A percentile compares a stretch with the other conserved stretches of the same genome.
Evolutionary conservation across 2,329 filamentous ascomycete genomes (phyloP).

Genomic region (Microsporum canis): DNA sequence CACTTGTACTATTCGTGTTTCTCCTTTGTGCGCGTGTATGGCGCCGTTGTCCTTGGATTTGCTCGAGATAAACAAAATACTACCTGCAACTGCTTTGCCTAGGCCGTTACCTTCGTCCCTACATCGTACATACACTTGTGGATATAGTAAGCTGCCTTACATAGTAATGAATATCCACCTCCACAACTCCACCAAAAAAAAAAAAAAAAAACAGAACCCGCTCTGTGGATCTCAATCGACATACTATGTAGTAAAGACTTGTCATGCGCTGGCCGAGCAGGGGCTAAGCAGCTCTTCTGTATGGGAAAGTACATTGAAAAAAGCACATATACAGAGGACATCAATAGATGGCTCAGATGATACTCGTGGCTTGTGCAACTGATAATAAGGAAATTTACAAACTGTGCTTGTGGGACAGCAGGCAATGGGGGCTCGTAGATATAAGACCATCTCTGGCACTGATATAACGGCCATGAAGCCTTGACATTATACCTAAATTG

Average conservation of each 20-base stretch:
- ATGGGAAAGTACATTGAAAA: background rate
- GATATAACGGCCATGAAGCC: background rate
- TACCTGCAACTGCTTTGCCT: background rate
- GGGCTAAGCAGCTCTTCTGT: background rate
- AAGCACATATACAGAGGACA: background rate
- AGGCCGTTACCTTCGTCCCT: background rate
- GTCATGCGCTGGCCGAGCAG: background rate
- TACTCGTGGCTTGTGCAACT: background rate
- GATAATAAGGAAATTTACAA: background rate
- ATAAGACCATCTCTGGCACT: background rate
- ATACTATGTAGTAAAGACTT: background rate
- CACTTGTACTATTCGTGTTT: constrained; percentile 5
- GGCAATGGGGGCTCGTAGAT: background rate
- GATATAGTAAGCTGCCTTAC: background rate
- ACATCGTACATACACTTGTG: background rate
- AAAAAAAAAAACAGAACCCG: background rate
- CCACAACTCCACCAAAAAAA: background rate
- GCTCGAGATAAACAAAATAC: constrained; percentile 3
- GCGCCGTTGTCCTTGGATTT: background rate
- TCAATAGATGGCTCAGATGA: background rate
- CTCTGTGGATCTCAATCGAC: background rate
- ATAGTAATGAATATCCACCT: background rate
- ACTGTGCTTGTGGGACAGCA: background rate
- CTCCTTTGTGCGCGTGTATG: background rate
- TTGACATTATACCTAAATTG: background rate